A percentile compares a stretch with the other conserved stretches of the same genome.
Conservation (phyloP, 225 moss, liverwort and hornwort genomes). For the Straminergon stramineum region DNA sequence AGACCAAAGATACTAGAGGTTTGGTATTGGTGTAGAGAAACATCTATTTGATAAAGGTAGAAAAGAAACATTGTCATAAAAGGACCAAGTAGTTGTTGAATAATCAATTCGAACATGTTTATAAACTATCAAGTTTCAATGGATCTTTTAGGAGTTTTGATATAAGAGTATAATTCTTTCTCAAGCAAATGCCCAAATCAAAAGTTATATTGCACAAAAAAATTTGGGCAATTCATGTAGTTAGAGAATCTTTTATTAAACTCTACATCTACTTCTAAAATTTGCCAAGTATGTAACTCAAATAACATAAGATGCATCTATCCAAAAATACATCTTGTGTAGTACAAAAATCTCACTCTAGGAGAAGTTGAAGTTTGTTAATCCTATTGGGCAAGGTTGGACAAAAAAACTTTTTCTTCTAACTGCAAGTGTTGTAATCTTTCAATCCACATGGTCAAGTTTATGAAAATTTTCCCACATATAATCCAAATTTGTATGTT, state of each 20-base stretch:
- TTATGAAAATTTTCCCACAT: background rate
- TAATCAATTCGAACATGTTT: background rate
- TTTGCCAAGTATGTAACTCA: fast-evolving
- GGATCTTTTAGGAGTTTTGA: background rate
- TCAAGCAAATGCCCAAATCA: fast-evolving
- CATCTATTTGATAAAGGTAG: background rate
- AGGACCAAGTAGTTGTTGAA: background rate
- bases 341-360: background rate
- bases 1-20: background rate
- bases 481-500: background rate
- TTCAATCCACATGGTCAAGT: background rate
- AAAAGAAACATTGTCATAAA: fast-evolving
- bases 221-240: fast-evolving
- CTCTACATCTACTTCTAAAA: fast-evolving
- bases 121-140: too few species aligned
- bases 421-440: background rate
- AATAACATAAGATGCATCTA: background rate
- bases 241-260: background rate
- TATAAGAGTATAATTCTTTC: too few species aligned
- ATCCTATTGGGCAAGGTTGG: fast-evolving
- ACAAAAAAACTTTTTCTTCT: background rate
- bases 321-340: fast-evolving
- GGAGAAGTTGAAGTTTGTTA: background rate
- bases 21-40: too few species aligned
- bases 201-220: fast-evolving